Conservation (phyloP, 805 yeast species). For the Zygosaccharomyces kombuchaensis region DNA sequence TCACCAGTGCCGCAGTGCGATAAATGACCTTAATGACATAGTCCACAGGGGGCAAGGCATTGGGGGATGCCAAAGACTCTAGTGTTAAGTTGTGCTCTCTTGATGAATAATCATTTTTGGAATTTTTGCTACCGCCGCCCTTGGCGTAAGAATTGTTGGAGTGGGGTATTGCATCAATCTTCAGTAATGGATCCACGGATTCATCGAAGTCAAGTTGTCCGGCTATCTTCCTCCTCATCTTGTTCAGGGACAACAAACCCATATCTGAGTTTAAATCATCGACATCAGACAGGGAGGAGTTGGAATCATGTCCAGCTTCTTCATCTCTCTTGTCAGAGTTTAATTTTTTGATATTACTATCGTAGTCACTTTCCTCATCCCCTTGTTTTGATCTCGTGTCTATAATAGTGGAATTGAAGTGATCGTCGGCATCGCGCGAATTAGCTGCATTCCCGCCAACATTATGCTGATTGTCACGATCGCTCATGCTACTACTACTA, state of each 20-base stretch:
- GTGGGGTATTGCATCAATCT: constrained; percentile 9
- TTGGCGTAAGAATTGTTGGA: constrained; percentile 7
- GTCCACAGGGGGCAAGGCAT: constrained; percentile 53
- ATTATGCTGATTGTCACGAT: constrained; percentile 4
- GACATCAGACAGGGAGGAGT: constrained; percentile 27
- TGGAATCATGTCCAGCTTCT: constrained; percentile 9
- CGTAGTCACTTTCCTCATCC: constrained; percentile 14
- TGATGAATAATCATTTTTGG: constrained; percentile 11
- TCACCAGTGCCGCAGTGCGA: constrained; percentile 56
- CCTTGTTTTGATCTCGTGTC: constrained; percentile 14
- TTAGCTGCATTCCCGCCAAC: not conserved
- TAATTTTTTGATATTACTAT: constrained; percentile 8
- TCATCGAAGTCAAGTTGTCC: constrained; percentile 27
- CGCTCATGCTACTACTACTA: constrained; percentile 4
- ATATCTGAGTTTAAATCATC: constrained; percentile 25
- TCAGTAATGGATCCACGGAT: constrained; percentile 31
- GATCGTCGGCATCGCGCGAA: not conserved
- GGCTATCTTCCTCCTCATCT: constrained; percentile 26
- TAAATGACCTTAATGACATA: constrained; percentile 53
- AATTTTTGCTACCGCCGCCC: constrained; percentile 1
- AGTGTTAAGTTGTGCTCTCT: constrained; percentile 38
- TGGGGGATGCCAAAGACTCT: constrained; percentile 53
- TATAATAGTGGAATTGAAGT: constrained; percentile 7
- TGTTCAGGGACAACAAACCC: constrained; percentile 29
- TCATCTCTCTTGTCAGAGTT: constrained; percentile 10